Evolutionary conservation across 2,329 filamentous ascomycete species (phyloP).

Genomic region (Cercospora sp.): DNA sequence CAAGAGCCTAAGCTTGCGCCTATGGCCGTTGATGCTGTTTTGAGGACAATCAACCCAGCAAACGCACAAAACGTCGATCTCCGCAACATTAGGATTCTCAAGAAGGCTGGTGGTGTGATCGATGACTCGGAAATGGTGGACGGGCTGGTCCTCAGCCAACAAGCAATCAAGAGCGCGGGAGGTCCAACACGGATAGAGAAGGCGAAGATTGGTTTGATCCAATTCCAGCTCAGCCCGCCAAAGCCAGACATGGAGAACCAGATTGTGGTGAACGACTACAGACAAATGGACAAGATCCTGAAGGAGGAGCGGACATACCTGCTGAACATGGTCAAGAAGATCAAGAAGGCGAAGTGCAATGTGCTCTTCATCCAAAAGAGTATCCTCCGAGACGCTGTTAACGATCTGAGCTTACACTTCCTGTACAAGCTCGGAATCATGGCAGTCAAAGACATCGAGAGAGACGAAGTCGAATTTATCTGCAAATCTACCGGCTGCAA

Average conservation of each 20-base stretch:
- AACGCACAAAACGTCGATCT: constrained; percentile 95
- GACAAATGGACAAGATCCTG: constrained; percentile 99
- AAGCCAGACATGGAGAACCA: constrained; percentile 99
- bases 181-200: constrained; percentile 94
- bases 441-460: constrained; percentile 95
- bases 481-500: constrained; percentile 99
- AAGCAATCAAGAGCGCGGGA: constrained; percentile 88
- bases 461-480: constrained; percentile 98
- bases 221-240: constrained; percentile 96
- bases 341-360: constrained; percentile 99
- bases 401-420: constrained; percentile 96
- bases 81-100: constrained; percentile 93
- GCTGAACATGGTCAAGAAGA: constrained; percentile 99
- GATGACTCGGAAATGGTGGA: constrained; percentile 98
- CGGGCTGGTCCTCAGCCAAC: constrained; percentile 87
- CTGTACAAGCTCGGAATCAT: constrained; percentile 95
- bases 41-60: constrained; percentile 93
- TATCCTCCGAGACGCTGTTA: constrained; percentile 94
- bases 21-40: constrained; percentile 96
- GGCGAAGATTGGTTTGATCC: constrained; percentile 92
- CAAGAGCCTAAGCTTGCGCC: constrained; percentile 96
- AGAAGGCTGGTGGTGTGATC: constrained; percentile 97
- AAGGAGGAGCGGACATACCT: constrained; percentile 99
- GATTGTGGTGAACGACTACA: constrained; percentile 98
- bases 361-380: constrained; percentile 98